A percentile compares a stretch with the other conserved stretches of the same genome.
These are phyloP conservation scores for Avena sativa DNA, from an alignment of 176 grass and related monocot species.

Conservation along the genomic window DNA sequence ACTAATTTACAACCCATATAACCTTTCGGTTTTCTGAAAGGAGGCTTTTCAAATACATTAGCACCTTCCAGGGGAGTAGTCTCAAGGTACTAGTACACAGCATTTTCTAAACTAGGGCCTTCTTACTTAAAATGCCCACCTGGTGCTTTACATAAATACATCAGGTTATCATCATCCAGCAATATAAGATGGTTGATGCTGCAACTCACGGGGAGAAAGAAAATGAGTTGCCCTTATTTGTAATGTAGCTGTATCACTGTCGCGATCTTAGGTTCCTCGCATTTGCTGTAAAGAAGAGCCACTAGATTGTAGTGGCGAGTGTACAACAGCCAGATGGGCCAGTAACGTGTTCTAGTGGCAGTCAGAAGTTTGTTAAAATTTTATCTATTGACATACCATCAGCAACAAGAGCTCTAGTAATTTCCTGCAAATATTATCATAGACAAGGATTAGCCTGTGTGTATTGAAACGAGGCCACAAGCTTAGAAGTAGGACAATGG, in stretches of 20 bases:
- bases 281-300: conserved; percentile 27
- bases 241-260: conserved; percentile 42
- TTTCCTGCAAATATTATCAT: conserved; percentile 57
- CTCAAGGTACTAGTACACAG: conserved; percentile 9
- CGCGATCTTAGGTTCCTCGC: not conserved
- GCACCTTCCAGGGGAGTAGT: not conserved
- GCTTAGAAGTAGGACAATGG: conserved; percentile 2
- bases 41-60: not conserved
- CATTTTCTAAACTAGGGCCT: not conserved
- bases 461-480: not conserved
- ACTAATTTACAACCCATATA: conserved; percentile 28
- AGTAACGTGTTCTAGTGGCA: not conserved
- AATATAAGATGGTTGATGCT: not conserved
- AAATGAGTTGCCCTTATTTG: conserved; percentile 44
- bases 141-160: conserved; percentile 32
- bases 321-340: conserved; percentile 37
- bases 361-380: conserved; percentile 81
- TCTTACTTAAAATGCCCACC: conserved; percentile 1
- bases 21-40: not conserved
- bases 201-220: not conserved
- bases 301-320: not conserved
- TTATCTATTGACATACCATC: conserved; percentile 75
- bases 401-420: conserved; percentile 70
- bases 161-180: conserved; percentile 29
- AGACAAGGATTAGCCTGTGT: conserved; percentile 6